These are phyloP conservation scores for Ceratocystis huliohia DNA, from an alignment of 2,329 filamentous ascomycete species.

Conservation along the genomic window DNA sequence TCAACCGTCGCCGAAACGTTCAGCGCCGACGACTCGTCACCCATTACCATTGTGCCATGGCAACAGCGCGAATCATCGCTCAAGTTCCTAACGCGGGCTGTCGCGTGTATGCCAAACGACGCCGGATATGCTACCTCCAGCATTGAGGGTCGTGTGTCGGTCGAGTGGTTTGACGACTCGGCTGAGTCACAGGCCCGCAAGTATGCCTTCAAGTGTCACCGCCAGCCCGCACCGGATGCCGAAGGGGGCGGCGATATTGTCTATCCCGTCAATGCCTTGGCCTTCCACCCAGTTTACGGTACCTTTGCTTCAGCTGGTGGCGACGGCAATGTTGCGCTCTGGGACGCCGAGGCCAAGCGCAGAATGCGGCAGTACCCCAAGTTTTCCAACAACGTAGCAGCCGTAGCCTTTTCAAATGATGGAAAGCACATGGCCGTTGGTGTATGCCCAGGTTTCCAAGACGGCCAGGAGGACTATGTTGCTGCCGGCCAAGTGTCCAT, in stretches of 20 bases:
- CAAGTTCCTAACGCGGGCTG: conserved; percentile 88
- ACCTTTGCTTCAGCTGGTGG: conserved; percentile 85
- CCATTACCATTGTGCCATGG: conserved; percentile 58
- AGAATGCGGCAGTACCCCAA: conserved; percentile 82
- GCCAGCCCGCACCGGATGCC: conserved; percentile 53
- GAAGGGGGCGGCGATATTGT: conserved; percentile 58
- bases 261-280: conserved; percentile 79
- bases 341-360: conserved; percentile 84
- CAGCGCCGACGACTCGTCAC: conserved; percentile 35
- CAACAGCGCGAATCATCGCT: conserved; percentile 86
- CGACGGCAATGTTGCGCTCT: conserved; percentile 81
- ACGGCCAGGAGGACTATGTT: conserved; percentile 63
- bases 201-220: conserved; percentile 98
- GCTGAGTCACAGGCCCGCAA: conserved; percentile 79
- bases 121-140: conserved; percentile 82
- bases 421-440: conserved; percentile 69
- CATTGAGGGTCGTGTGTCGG: conserved; percentile 90
- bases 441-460: conserved; percentile 80
- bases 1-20: conserved; percentile 48
- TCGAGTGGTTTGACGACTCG: conserved; percentile 94
- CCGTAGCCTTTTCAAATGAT: conserved; percentile 62
- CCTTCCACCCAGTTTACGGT: conserved; percentile 71
- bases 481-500: conserved; percentile 63
- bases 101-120: conserved; percentile 94
- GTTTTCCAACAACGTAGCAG: conserved; percentile 65